Evolutionary conservation across 306 rosid species (phyloP).

Genomic region (Quercus ilex): DNA sequence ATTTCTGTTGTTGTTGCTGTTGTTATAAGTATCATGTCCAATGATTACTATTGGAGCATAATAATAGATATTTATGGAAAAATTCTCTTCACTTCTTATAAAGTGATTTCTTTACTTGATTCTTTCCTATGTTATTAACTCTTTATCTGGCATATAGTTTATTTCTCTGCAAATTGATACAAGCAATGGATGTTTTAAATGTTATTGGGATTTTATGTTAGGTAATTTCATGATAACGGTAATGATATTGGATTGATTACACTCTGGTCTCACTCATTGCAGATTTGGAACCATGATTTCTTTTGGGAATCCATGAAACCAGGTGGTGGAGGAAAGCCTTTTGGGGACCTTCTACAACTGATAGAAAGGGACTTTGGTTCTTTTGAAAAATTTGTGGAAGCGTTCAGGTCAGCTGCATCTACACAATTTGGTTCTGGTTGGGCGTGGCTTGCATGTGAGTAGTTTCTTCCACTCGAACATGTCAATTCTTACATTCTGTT

Average conservation of each 20-base stretch:
- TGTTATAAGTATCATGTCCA: not conserved
- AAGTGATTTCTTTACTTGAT: not conserved
- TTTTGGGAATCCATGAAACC: slow-evolving; percentile 97
- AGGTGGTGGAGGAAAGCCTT: slow-evolving; percentile 77
- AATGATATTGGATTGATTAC: not conserved
- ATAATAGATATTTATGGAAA: not conserved
- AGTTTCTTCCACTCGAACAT: not conserved
- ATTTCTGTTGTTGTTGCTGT: not conserved
- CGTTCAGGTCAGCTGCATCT: slow-evolving; percentile 66
- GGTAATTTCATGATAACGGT: not conserved
- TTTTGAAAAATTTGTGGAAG: slow-evolving; percentile 52
- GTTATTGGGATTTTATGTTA: not conserved
- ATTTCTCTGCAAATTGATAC: not conserved
- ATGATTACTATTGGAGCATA: not conserved
- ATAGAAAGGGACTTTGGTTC: slow-evolving; percentile 90
- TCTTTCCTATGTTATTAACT: not conserved
- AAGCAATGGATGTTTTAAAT: not conserved
- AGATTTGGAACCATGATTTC: slow-evolving; percentile 95
- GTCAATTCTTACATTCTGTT: not conserved
- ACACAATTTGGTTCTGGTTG: slow-evolving; percentile 98
- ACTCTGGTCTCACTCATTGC: not conserved
- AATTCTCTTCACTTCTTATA: not conserved
- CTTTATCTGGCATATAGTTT: not conserved
- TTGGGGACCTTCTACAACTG: slow-evolving; percentile 75
- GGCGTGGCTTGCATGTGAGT: slow-evolving; percentile 96